These are phyloP conservation scores for Coffea humblotiana DNA, from an alignment of 305 asterid genomes.

Conservation along the genomic window DNA sequence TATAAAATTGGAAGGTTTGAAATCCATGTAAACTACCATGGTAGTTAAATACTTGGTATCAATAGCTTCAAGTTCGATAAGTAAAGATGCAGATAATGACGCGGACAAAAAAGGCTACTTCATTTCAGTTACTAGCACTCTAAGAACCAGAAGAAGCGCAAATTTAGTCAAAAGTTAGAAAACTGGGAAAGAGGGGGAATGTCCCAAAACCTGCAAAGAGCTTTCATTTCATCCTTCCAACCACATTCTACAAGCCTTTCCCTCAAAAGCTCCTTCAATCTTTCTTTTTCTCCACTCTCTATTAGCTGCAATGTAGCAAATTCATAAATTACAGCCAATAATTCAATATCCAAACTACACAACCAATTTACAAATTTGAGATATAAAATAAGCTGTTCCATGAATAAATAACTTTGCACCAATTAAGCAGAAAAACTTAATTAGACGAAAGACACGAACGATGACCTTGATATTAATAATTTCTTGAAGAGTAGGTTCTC, in stretches of 20 bases:
- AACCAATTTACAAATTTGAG: not conserved
- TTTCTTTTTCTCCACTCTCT: slow-evolving; percentile 60
- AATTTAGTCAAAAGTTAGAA: not conserved
- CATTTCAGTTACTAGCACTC: not conserved
- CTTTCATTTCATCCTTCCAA: slow-evolving; percentile 70
- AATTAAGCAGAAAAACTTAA: not conserved
- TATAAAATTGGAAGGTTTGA: not conserved
- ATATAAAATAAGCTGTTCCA: not conserved
- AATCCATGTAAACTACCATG: too few species aligned
- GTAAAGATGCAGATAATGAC: not conserved
- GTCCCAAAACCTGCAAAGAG: slow-evolving; percentile 54
- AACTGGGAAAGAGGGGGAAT: not conserved
- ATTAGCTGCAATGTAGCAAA: slow-evolving; percentile 33
- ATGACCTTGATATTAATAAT: slow-evolving; percentile 52
- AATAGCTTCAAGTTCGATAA: not conserved
- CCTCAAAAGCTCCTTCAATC: slow-evolving; percentile 61
- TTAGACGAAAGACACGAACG: not conserved
- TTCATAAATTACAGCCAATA: slow-evolving; percentile 4
- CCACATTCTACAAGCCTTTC: slow-evolving; percentile 68
- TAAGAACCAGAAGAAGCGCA: not conserved
- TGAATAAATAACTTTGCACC: not conserved
- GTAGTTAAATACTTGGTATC: not conserved
- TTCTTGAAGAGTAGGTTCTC: slow-evolving; percentile 50
- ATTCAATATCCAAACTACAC: not conserved
- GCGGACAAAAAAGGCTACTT: not conserved